A percentile compares a stretch with the other conserved stretches of the same genome.
Conservation (phyloP, 2,329 filamentous ascomycete species). For the Acephala macrosclerotiorum region DNA sequence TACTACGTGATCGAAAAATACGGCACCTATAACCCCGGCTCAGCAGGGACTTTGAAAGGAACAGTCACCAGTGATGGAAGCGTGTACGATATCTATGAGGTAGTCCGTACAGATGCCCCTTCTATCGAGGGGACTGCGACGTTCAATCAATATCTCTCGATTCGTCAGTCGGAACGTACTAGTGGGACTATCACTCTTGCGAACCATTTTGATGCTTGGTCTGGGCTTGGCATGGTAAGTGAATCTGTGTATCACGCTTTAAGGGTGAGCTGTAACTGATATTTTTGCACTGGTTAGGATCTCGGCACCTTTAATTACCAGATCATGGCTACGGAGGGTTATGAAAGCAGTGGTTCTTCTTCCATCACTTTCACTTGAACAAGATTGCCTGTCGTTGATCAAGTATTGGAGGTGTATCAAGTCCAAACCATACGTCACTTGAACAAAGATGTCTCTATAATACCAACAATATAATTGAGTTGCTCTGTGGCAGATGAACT, state of each 20-base stretch:
- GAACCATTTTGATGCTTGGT: slow-evolving; percentile 63
- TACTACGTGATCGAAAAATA: slow-evolving; percentile 64
- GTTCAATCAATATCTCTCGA: slow-evolving; percentile 63
- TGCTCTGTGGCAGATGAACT: too few relatives aligned
- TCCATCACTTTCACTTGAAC: slow-evolving; percentile 23
- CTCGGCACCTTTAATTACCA: slow-evolving; percentile 47
- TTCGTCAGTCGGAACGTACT: slow-evolving; percentile 57
- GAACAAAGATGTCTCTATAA: too few relatives aligned
- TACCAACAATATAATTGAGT: too few relatives aligned
- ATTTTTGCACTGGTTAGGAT: slow-evolving; percentile 24
- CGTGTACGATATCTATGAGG: slow-evolving; percentile 56
- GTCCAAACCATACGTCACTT: too few relatives aligned
- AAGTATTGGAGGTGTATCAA: too few relatives aligned
- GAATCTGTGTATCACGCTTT: background rate
- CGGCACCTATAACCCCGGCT: slow-evolving; percentile 57
- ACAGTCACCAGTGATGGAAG: slow-evolving; percentile 59
- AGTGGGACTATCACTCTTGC: slow-evolving; percentile 57
- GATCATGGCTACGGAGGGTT: slow-evolving; percentile 48
- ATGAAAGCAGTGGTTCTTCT: slow-evolving; percentile 25
- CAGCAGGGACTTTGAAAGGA: slow-evolving; percentile 56
- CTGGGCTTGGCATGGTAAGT: slow-evolving; percentile 49
- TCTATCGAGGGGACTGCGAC: slow-evolving; percentile 59
- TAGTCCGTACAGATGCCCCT: slow-evolving; percentile 46
- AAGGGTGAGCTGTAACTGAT: background rate
- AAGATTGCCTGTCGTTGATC: background rate